Evolutionary conservation across 2,329 filamentous ascomycete genomes (phyloP).

Genomic region (Aquanectria penicillioides): DNA sequence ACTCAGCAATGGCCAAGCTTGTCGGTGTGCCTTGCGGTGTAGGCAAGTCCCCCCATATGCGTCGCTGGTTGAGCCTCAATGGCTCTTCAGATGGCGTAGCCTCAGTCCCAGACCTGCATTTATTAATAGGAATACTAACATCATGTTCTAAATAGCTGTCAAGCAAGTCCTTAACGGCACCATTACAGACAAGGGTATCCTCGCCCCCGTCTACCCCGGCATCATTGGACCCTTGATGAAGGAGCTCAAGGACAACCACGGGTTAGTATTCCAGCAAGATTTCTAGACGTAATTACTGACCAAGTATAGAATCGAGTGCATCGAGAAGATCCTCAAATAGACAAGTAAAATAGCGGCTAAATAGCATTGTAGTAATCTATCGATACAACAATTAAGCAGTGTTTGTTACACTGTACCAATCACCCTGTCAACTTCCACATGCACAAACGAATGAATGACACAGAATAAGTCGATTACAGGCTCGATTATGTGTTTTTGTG

Average conservation of each 20-base stretch:
- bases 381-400: not conserved
- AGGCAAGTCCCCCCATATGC: constrained; percentile 17
- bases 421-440: too few species aligned
- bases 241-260: constrained; percentile 11
- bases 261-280: not conserved
- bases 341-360: not conserved
- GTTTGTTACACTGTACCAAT: too few species aligned
- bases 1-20: constrained; percentile 84
- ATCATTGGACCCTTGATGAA: constrained; percentile 76
- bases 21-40: constrained; percentile 75
- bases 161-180: constrained; percentile 81
- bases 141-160: constrained; percentile 69
- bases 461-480: too few species aligned
- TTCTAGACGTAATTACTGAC: not conserved
- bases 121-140: not conserved
- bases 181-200: constrained; percentile 75
- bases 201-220: constrained; percentile 79
- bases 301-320: not conserved
- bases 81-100: too few species aligned
- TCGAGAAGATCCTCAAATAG: constrained; percentile 9
- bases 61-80: not conserved
- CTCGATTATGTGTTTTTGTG: too few species aligned
- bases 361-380: not conserved
- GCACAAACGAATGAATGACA: too few species aligned
- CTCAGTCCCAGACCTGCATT: too few species aligned